Evolutionary conservation across 495 filamentous ascomycete genomes (phyloP).

Genomic region (Choiromyces venosus): DNA sequence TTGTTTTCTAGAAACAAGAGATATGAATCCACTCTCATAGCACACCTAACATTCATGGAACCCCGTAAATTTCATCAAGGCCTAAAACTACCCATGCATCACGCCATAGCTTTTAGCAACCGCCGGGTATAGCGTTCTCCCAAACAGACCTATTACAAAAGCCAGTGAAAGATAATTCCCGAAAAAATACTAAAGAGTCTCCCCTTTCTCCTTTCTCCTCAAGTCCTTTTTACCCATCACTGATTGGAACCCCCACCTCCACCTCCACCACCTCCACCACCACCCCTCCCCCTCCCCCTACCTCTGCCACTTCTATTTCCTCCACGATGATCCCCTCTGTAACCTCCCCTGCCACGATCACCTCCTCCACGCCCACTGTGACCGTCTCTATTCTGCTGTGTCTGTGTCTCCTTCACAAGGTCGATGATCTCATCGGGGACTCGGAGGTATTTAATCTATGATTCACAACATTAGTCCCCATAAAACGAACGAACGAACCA

Average conservation of each 20-base stretch:
- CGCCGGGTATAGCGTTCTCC: not conserved
- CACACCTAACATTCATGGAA: not conserved
- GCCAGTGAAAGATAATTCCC: not conserved
- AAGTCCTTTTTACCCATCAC: not conserved
- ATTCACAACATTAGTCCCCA: not conserved
- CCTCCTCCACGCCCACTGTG: slow-evolving; percentile 58
- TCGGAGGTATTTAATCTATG: slow-evolving; percentile 94
- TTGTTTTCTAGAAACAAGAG: not conserved
- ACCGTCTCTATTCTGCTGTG: slow-evolving; percentile 31
- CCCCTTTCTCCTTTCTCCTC: not conserved
- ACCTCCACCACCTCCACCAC: slow-evolving; percentile 50
- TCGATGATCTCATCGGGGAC: slow-evolving; percentile 95
- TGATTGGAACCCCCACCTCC: slow-evolving; percentile 43
- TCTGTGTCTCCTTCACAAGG: slow-evolving; percentile 78
- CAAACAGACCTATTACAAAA: not conserved
- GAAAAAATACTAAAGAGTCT: not conserved
- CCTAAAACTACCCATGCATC: not conserved
- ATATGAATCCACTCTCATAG: not conserved
- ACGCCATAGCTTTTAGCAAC: not conserved
- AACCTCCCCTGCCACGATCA: slow-evolving; percentile 63
- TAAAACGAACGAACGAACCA: not conserved
- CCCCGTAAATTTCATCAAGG: not conserved
- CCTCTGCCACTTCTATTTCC: slow-evolving; percentile 48
- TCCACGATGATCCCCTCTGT: slow-evolving; percentile 55
- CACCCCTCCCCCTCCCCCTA: slow-evolving; percentile 49